Conservation (phyloP, 306 rosid species). For the Astragalus glycyphyllos region DNA sequence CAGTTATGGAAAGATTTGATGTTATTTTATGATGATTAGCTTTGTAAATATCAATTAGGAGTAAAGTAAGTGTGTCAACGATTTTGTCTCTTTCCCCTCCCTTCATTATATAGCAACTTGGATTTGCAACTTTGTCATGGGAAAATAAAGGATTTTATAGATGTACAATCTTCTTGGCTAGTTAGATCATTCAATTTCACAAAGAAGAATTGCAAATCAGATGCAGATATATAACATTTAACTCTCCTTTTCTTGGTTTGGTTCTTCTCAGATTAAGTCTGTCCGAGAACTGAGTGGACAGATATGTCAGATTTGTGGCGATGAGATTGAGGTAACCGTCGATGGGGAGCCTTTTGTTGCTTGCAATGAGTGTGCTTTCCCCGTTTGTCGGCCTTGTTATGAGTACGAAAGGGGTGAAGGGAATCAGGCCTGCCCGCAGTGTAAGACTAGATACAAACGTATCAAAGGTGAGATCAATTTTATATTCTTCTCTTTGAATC, state of each 20-base stretch:
- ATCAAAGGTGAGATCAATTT: slow-evolving; percentile 67
- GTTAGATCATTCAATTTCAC: slow-evolving; percentile 22
- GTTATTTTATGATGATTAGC: slow-evolving; percentile 26
- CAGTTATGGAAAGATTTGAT: slow-evolving; percentile 40
- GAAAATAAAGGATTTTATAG: neutral
- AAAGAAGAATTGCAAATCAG: slow-evolving; percentile 15
- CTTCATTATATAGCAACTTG: slow-evolving; percentile 5
- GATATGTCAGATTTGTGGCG: slow-evolving; percentile 85
- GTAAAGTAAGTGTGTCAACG: neutral
- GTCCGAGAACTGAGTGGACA: slow-evolving; percentile 84
- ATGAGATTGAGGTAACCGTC: slow-evolving; percentile 74
- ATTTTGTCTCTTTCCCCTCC: slow-evolving; percentile 35
- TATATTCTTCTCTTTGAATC: slow-evolving; percentile 23
- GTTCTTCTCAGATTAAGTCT: slow-evolving; percentile 68
- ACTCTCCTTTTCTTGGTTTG: slow-evolving; percentile 4
- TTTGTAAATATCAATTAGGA: slow-evolving; percentile 13
- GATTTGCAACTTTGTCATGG: slow-evolving; percentile 15
- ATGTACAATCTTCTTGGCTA: neutral
- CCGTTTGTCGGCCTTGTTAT: slow-evolving; percentile 86
- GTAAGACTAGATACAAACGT: slow-evolving; percentile 90
- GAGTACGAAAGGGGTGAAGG: slow-evolving; percentile 91
- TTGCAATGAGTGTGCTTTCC: slow-evolving; percentile 95
- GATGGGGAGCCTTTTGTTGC: slow-evolving; percentile 95
- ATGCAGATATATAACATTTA: slow-evolving; percentile 26
- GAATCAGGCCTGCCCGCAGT: slow-evolving; percentile 91